Base-by-base conservation (phyloP, 2,329 filamentous ascomycete species). In the Paecilomyces sp. region DNA sequence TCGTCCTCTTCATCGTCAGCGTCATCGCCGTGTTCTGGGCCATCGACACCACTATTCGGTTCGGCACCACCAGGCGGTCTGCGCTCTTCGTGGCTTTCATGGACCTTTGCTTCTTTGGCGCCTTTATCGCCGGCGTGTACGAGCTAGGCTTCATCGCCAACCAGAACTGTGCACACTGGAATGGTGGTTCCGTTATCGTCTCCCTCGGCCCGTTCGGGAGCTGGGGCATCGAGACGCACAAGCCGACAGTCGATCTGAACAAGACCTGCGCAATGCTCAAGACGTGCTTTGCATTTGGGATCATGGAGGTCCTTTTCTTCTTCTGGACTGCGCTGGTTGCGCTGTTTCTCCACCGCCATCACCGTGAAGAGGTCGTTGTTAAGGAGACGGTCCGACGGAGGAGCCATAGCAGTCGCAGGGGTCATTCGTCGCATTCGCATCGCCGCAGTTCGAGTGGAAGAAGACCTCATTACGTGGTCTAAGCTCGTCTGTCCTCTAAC, bases 191-290 rank as follows among this genome's bases (percentile, higher is more conserved):
- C 24, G 86, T 85, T 73, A 82, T 82, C 66, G 71, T 84, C 57
- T 80, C 81, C 55, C 79, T 92, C 52, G 88, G 88, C 12, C 78
- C 83, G 12, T 84, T 90, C 62, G 83, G 85, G 31, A 79, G 76
- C 63, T 84, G 84, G 52, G 80, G 80, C 13, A 63, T 67, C 7
- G 65, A 75, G 34, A 80, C 80, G 55, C 76, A 76, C 57, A 81
- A 76, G 59, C 68, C 85, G 60, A 74, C 81, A 51, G 70, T 87
- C 50, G 74, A 82, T 57, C 74, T 87, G 41, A 82, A 90, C 75
- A 93, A 93, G 81, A 85, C 86, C 4, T 97, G 93, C 77, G 85
- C 88, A 56, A 94, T 97, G 91, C 85, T 96, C 70, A 97, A 97
- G 83, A 89, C 92, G 0, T 83, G 82, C 65, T 97, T 91, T 77